Evolutionary conservation across 1,139 yeast genomes (phyloP), one percentile per base, ranked within the genome.

Genomic region (Taiozyma sp.): DNA sequence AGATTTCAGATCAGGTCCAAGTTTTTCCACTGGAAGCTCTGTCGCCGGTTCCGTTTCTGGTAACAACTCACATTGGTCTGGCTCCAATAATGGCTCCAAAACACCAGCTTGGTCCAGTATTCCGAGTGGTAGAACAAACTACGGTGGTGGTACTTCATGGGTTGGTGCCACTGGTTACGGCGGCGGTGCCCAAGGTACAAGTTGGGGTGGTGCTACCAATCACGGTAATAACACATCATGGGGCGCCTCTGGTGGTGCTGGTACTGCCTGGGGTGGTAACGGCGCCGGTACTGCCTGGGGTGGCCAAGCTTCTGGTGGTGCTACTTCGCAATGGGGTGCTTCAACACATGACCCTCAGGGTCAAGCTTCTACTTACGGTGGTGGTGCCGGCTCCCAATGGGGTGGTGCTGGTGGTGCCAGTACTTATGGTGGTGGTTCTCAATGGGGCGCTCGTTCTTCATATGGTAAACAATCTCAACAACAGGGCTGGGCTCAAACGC

Each of bases 181-280:
- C 39, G 64, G 70, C 59, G 60, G 42, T 51, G 59, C 50, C 51
- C 50, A 53, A 40, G 68, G 60, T 48, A 69, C 64, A 46, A 63
- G 64, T 13, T 64, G 68, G 62, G 63, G 61, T 40, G 55, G 57
- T 7, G 74, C 81, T 11, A 68, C 80, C 1, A 78, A 81, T 72
- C 81, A 81, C 42, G 70, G 71, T 30, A 71, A 68, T 32, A 69
- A 72, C 2, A 42, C 48, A 6, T 45, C 47, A n/a, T 74, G 71
- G 72, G 70, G 70, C 47, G 57, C 76, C 62, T 66, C 42, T 8
- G 43, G 43, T 54, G 63, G 57, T 51, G 73, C 71, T 46, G 74
- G 76, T 8, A 75, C 82, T 9, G 68, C 80, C 2, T 79, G 82
- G 73, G 83, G 82, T 47, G 70, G 71, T 29, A 75, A 77, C 19